Base-by-base conservation (phyloP, 257 asterid genomes). In the Nicotiana otophora region DNA sequence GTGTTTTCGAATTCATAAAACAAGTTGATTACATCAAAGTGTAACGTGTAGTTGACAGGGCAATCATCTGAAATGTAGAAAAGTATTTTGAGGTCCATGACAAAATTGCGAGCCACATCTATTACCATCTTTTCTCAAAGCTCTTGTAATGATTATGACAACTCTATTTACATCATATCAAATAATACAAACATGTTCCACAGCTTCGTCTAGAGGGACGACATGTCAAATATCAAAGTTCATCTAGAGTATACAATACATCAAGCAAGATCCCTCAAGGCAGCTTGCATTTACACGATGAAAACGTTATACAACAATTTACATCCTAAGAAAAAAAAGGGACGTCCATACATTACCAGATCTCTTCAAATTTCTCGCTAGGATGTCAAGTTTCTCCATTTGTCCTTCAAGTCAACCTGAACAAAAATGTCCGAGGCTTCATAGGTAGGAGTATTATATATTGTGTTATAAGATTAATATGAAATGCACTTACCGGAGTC, bases 321-420 rank as follows among this genome's bases (percentile, higher is more conserved):
- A 48, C 81, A 57, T 78, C 62, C 23, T 67, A 67, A 17, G 15
- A 58, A 81, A 57, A 23, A 23, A 66, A 1, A 34, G 33, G 48
- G 46, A 26, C 9, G 5, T 57, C 20, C 20, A 11, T n/a, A 48
- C 79, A 19, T n/a, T 31, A 68, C 15, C 33, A 31, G 16, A 15
- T 70, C 23, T 70, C 70, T 78, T 78, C 87, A 10, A 17, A 33
- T 30, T 23, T 82, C 65, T 75, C 81, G 81, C 51, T 68, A 82
- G 46, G 88, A 86, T 0, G 86, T 90, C 92, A 95, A 7, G 89
- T 95, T 95, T 86, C 99, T 91, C 99, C 99, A 95, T 83, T 95
- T 95, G 90, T 95, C 98, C 91, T 93, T 95, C 88, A 93, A 89
- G 85, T 93, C 97, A 79, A 86, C 94, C 98, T 95, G 89, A 75